Conservation (phyloP, 345 rosid species). For the Bruguiera gymnorhiza region DNA sequence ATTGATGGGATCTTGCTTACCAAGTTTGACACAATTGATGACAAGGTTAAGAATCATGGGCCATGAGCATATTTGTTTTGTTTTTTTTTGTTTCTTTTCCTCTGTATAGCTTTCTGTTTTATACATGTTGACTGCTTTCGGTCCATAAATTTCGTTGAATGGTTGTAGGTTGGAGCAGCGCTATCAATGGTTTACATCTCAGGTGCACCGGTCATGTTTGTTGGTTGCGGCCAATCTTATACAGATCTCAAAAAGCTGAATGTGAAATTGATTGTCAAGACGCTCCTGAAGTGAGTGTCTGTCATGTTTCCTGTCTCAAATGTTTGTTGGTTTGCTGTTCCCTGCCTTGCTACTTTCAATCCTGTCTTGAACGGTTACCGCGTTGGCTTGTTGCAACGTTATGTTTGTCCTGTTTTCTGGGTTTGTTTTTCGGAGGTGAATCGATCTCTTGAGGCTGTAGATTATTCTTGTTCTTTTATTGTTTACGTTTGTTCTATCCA, state of each 20-base stretch:
- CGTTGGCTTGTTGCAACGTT: constrained; percentile 9
- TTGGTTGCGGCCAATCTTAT: constrained; percentile 98
- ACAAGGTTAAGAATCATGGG: constrained; percentile 51
- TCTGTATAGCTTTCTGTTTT: background rate
- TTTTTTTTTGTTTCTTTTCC: background rate
- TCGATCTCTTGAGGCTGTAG: constrained; percentile 23
- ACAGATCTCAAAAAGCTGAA: constrained; percentile 93
- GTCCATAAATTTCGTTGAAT: background rate
- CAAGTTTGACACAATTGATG: constrained; percentile 93
- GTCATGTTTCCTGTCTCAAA: background rate
- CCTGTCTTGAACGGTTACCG: background rate
- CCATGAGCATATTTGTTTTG: background rate
- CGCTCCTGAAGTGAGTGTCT: constrained; percentile 75
- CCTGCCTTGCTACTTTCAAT: background rate
- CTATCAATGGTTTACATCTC: constrained; percentile 95
- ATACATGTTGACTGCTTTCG: background rate
- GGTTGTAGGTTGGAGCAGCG: constrained; percentile 88
- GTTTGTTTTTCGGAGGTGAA: constrained; percentile 29
- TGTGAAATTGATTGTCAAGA: constrained; percentile 83
- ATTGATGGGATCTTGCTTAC: constrained; percentile 97
- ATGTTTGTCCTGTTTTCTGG: background rate
- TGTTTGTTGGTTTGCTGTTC: background rate
- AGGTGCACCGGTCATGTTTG: constrained; percentile 96
- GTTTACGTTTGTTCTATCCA: too few relatives aligned
- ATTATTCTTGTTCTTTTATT: background rate